phyloP scores from a whole-genome alignment of 345 rosid genomes.

The Combretum micranthum region DNA sequence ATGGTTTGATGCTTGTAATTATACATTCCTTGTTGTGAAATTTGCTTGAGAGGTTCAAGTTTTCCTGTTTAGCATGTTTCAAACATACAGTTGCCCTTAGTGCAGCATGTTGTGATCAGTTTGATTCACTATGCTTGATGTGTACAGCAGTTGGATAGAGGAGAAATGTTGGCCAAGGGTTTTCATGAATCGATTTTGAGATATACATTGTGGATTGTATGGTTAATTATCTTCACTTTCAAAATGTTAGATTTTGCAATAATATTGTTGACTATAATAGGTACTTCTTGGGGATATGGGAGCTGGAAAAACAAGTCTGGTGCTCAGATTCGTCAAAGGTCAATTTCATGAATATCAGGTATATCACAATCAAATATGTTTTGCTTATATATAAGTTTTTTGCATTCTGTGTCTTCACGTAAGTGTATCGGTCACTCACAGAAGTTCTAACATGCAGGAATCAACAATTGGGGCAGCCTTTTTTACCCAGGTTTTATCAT shows the following conservation, averaged over 20 bases:
- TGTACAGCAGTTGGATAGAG: no score
- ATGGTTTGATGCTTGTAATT: no score
- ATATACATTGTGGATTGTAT: not conserved
- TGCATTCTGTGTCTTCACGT: no score
- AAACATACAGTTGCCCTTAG: no score
- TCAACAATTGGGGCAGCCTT: conserved; percentile 82
- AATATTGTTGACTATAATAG: conserved; percentile 19
- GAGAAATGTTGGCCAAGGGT: not conserved
- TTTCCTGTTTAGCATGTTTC: no score
- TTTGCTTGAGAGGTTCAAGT: no score
- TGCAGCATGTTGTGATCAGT: no score
- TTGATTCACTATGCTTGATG: no score
- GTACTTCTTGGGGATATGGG: conserved; percentile 88
- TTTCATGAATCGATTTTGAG: not conserved
- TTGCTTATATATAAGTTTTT: no score
- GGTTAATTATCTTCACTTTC: no score
- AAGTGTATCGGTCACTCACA: conserved; percentile 9
- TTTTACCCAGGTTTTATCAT: conserved; percentile 67
- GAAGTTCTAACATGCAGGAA: conserved; percentile 30
- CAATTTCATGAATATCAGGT: conserved; percentile 76
- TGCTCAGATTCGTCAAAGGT: conserved; percentile 68
- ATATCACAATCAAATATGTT: not conserved
- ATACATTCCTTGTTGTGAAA: no score
- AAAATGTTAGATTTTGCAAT: not conserved
- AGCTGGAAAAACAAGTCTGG: conserved; percentile 73